A percentile compares a stretch with the other conserved stretches of the same genome.
Conservation (phyloP, 192 early-diverging fungal species). For the Phlyctochytrium bullatum region DNA sequence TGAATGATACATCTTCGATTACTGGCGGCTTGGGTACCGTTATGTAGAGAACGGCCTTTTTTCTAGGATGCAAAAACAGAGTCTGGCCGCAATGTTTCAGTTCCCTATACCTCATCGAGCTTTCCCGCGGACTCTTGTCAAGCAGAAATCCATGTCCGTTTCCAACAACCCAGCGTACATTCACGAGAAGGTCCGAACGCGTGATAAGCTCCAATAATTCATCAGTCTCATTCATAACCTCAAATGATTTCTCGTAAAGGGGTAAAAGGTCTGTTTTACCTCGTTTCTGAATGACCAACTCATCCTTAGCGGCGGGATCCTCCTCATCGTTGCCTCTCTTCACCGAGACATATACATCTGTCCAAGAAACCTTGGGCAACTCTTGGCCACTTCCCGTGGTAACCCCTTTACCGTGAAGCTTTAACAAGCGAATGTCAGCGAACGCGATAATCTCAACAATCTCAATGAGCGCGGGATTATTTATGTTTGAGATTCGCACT, state of each 20-base stretch:
- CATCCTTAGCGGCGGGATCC: constrained; percentile 2
- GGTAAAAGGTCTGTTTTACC: constrained; percentile 25
- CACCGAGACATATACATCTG: constrained; percentile 47
- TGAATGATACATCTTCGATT: too few relatives aligned
- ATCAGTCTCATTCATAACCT: constrained; percentile 47
- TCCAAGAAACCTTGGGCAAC: constrained; percentile 47
- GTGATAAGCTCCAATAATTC: constrained; percentile 55
- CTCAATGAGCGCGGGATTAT: constrained; percentile 64
- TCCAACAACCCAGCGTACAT: constrained; percentile 40
- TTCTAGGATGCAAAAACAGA: constrained; percentile 38
- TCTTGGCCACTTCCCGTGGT: too few relatives aligned
- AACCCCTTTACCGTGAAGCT: too few relatives aligned
- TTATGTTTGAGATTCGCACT: constrained; percentile 66
- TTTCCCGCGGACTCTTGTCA: constrained; percentile 10
- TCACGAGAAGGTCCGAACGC: constrained; percentile 41
- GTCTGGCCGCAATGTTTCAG: constrained; percentile 31
- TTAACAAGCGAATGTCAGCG: constrained; percentile 55
- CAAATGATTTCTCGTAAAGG: constrained; percentile 32
- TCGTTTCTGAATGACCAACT: constrained; percentile 26
- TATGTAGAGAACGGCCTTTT: constrained; percentile 48
- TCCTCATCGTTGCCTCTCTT: constrained; percentile 3
- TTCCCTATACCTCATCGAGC: constrained; percentile 12
- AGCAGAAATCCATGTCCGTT: constrained; percentile 28
- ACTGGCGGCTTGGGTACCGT: constrained; percentile 52
- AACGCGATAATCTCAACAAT: constrained; percentile 68